phyloP scores from a whole-genome alignment of 2,329 filamentous ascomycete species.

The Trichoderma endophyticum region DNA sequence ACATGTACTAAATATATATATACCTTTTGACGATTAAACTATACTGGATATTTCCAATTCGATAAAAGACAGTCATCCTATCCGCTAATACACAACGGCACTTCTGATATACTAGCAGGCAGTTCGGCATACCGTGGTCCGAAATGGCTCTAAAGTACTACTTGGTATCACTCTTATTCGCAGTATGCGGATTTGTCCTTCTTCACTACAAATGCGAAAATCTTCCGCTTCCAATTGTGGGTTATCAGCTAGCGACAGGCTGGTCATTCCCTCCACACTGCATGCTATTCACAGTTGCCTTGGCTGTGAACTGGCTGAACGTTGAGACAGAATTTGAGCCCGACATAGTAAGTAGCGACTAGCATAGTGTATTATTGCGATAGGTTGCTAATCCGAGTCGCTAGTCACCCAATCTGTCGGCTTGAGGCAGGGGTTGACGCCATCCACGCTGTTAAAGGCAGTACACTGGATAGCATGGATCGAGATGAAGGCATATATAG shows the following conservation, averaged over 20 bases:
- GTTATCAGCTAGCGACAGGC: background rate
- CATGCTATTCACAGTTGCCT: background rate
- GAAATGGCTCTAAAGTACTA: background rate
- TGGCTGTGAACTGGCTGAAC: background rate
- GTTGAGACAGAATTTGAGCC: background rate
- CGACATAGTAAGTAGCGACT: background rate
- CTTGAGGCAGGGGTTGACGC: background rate
- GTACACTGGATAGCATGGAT: background rate
- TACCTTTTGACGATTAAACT: background rate
- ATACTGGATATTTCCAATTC: background rate
- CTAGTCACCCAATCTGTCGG: background rate
- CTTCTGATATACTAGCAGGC: background rate
- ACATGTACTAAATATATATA: background rate
- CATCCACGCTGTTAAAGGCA: background rate
- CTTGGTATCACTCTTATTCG: background rate
- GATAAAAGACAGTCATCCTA: background rate
- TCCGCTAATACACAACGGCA: background rate
- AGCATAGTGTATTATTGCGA: background rate
- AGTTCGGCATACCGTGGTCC: background rate
- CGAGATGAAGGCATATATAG: background rate
- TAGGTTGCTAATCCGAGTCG: background rate
- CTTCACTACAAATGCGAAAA: background rate
- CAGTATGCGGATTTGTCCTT: background rate
- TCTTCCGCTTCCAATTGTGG: background rate
- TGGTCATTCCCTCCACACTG: background rate